A percentile compares a stretch with the other conserved stretches of the same genome.
Evolutionary conservation across 139 green algal genomes (phyloP).

Genomic region (Coelastrella sp.): DNA sequence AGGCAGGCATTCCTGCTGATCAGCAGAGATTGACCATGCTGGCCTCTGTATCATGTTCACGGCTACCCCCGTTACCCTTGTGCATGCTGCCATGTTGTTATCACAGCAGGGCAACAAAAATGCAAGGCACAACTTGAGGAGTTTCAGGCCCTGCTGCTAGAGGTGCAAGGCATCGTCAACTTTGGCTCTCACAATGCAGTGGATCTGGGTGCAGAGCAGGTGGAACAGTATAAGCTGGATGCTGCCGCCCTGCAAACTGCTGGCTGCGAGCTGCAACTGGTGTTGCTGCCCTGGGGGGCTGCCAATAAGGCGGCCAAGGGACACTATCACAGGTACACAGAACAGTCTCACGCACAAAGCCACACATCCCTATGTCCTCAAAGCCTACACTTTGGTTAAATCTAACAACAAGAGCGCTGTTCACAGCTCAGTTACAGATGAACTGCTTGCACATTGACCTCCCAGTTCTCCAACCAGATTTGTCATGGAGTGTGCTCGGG

Average conservation of each 20-base stretch:
- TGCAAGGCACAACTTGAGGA: not conserved
- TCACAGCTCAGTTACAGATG: too few relatives aligned
- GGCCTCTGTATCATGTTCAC: too few relatives aligned
- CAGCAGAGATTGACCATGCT: too few relatives aligned
- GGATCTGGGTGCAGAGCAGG: not conserved
- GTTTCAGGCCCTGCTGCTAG: not conserved
- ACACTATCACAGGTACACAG: not conserved
- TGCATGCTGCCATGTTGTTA: not conserved
- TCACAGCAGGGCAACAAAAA: not conserved
- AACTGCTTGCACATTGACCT: too few relatives aligned
- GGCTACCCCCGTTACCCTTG: too few relatives aligned
- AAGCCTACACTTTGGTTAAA: too few relatives aligned
- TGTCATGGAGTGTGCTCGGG: not conserved
- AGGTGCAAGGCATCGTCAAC: constrained; percentile 29
- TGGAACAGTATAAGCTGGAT: not conserved
- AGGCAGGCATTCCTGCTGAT: too few relatives aligned
- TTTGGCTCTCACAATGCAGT: constrained; percentile 13
- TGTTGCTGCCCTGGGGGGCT: constrained; percentile 26
- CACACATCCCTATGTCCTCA: too few relatives aligned
- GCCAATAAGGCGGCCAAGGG: not conserved
- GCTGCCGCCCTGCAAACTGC: not conserved
- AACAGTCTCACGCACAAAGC: not conserved
- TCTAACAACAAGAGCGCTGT: too few relatives aligned
- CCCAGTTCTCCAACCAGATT: not conserved
- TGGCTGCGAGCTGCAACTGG: constrained; percentile 29